phyloP scores from a whole-genome alignment of 805 yeast genomes.

The Cyberlindnera subsufficiens region DNA sequence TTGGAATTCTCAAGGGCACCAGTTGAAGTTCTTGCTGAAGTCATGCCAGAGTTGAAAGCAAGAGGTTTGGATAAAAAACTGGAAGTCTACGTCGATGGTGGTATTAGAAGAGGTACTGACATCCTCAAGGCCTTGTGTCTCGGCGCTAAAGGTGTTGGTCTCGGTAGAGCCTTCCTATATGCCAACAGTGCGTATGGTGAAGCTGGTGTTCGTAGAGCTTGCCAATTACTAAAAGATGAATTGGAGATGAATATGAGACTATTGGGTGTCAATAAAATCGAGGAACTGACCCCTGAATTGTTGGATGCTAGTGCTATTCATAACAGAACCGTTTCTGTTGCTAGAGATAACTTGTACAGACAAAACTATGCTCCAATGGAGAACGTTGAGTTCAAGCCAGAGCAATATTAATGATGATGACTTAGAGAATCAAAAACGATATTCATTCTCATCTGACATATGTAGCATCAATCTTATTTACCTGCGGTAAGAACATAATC shows the following conservation, averaged over 20 bases:
- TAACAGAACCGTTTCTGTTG: slow-evolving; percentile 35
- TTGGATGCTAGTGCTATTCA: slow-evolving; percentile 50
- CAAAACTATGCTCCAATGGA: slow-evolving; percentile 52
- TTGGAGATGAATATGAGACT: slow-evolving; percentile 73
- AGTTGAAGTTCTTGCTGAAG: slow-evolving; percentile 67
- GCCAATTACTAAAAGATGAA: slow-evolving; percentile 63
- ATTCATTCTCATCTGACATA: slow-evolving; percentile 36
- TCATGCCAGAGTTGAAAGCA: slow-evolving; percentile 45
- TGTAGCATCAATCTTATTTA: slow-evolving; percentile 89
- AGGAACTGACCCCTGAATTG: slow-evolving; percentile 51
- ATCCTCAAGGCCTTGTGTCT: slow-evolving; percentile 58
- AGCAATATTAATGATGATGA: background rate
- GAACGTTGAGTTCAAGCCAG: slow-evolving; percentile 40
- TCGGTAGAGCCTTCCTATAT: slow-evolving; percentile 62
- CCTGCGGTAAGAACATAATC: slow-evolving; percentile 58
- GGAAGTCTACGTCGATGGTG: slow-evolving; percentile 63
- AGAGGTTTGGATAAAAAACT: slow-evolving; percentile 42
- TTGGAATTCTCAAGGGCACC: slow-evolving; percentile 79
- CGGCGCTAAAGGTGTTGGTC: slow-evolving; percentile 68
- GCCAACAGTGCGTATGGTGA: slow-evolving; percentile 62
- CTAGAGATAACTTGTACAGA: slow-evolving; percentile 50
- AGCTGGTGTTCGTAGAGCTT: slow-evolving; percentile 54
- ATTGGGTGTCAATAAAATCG: slow-evolving; percentile 60
- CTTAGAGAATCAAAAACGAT: background rate
- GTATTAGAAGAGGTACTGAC: slow-evolving; percentile 65